Conservation (phyloP, 306 rosid species). For the Lathyrus sativus region DNA sequence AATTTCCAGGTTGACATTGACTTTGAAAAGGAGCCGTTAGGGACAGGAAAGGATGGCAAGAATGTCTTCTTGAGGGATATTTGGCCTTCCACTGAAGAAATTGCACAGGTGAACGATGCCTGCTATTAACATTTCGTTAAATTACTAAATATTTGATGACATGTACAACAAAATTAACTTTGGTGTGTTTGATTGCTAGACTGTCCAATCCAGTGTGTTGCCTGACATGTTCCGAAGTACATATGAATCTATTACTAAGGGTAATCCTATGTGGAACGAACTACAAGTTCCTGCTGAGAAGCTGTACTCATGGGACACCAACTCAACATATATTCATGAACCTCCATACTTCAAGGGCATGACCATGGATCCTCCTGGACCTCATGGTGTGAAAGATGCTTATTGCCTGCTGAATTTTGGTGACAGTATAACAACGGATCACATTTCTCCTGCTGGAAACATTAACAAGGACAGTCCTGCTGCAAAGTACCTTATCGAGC, state of each 20-base stretch:
- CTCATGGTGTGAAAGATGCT: conserved; percentile 96
- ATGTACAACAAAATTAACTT: conserved; percentile 36
- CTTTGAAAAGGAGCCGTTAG: conserved; percentile 86
- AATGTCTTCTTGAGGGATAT: conserved; percentile 71
- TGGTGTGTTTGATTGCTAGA: conserved; percentile 52
- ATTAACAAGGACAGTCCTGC: conserved; percentile 97
- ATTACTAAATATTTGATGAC: conserved; percentile 1
- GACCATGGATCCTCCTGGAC: conserved; percentile 95
- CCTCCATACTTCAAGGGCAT: conserved; percentile 97
- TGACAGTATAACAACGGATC: conserved; percentile 98
- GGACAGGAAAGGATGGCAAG: conserved; percentile 89
- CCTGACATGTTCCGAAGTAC: conserved; percentile 93
- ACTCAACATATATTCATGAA: conserved; percentile 94
- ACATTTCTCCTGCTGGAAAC: conserved; percentile 99
- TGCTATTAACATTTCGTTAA: conserved; percentile 21
- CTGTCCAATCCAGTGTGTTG: conserved; percentile 91
- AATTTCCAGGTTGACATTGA: conserved; percentile 81
- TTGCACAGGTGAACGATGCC: conserved; percentile 62
- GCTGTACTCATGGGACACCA: conserved; percentile 92
- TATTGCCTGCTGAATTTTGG: conserved; percentile 94
- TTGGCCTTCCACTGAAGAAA: conserved; percentile 89
- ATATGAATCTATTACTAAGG: conserved; percentile 85
- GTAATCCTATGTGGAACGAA: conserved; percentile 92
- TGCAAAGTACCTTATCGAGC: conserved; percentile 77
- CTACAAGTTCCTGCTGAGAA: conserved; percentile 73